A percentile compares a stretch with the other conserved stretches of the same genome.
phyloP scores from a whole-genome alignment of 768 basidiomycete species.

The Clathrus columnatus region DNA sequence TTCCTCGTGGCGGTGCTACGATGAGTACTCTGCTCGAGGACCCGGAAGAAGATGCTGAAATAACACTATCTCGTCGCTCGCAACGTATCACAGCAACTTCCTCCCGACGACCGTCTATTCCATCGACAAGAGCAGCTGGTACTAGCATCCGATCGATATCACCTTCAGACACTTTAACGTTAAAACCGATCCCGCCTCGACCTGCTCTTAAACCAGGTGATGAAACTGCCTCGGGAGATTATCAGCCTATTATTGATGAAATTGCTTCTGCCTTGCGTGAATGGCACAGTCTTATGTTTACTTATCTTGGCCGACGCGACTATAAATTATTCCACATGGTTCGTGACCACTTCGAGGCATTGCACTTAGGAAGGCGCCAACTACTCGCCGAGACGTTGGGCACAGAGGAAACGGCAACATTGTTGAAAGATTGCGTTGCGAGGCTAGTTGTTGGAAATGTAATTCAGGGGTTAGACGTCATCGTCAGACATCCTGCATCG shows the following conservation, averaged over 20 bases:
- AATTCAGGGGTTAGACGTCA: slow-evolving; percentile 86
- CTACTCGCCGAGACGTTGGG: slow-evolving; percentile 81
- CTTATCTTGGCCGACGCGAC: slow-evolving; percentile 81
- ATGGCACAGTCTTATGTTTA: slow-evolving; percentile 90
- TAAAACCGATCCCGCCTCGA: slow-evolving; percentile 77
- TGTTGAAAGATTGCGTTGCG: slow-evolving; percentile 81
- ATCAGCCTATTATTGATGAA: slow-evolving; percentile 92
- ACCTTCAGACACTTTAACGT: slow-evolving; percentile 38
- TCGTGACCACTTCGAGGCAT: slow-evolving; percentile 79
- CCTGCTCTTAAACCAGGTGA: slow-evolving; percentile 94
- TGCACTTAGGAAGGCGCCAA: slow-evolving; percentile 88
- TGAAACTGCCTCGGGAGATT: slow-evolving; percentile 75
- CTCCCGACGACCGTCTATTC: slow-evolving; percentile 46
- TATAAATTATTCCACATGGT: slow-evolving; percentile 85
- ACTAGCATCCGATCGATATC: slow-evolving; percentile 61
- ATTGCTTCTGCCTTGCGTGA: slow-evolving; percentile 93
- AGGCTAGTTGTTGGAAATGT: slow-evolving; percentile 85
- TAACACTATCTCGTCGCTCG: slow-evolving; percentile 39
- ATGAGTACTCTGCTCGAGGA: slow-evolving; percentile 59
- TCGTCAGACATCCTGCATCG: slow-evolving; percentile 91
- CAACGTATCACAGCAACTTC: slow-evolving; percentile 58
- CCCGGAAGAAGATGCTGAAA: slow-evolving; percentile 38
- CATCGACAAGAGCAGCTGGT: slow-evolving; percentile 37
- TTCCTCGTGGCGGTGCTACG: slow-evolving; percentile 7
- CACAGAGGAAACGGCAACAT: slow-evolving; percentile 71